A percentile compares a stretch with the other conserved stretches of the same genome.
Evolutionary conservation across 192 early-diverging fungal species (phyloP).

Genomic region (Coemansia sp.): DNA sequence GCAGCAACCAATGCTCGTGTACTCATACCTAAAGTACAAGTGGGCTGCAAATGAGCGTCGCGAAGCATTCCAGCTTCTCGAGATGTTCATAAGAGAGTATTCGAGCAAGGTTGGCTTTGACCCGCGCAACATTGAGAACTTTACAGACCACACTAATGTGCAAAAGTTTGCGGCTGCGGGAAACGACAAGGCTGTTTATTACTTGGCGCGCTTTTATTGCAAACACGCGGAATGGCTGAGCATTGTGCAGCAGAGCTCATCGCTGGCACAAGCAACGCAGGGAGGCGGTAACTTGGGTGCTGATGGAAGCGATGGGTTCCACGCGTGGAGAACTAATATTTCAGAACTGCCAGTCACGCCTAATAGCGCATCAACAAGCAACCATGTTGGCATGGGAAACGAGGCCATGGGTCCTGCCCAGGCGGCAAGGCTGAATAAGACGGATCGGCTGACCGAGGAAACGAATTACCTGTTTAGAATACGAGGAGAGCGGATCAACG

Average conservation of each 20-base stretch:
- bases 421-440: not conserved
- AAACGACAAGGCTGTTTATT: slow-evolving; percentile 20
- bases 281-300: slow-evolving; percentile 6
- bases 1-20: slow-evolving; percentile 57
- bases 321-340: not conserved
- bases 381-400: not conserved
- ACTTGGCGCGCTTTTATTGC: slow-evolving; percentile 78
- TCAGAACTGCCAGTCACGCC: slow-evolving; percentile 10
- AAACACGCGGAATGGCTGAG: slow-evolving; percentile 93
- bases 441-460: slow-evolving; percentile 13
- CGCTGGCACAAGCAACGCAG: slow-evolving; percentile 13
- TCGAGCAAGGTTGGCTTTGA: slow-evolving; percentile 34
- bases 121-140: slow-evolving; percentile 12
- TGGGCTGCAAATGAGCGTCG: slow-evolving; percentile 28
- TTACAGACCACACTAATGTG: slow-evolving; percentile 17
- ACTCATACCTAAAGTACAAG: slow-evolving; percentile 80
- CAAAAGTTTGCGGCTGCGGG: not conserved
- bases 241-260: slow-evolving; percentile 17
- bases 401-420: not conserved
- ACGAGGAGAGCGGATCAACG: slow-evolving; percentile 25
- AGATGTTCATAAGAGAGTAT: slow-evolving; percentile 75
- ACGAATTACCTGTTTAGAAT: slow-evolving; percentile 20
- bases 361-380: not conserved
- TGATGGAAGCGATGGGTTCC: not conserved
- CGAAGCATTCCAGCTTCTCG: slow-evolving; percentile 68